Base-by-base conservation (phyloP, 2,329 filamentous ascomycete genomes). In the Madurella mycetomatis region DNA sequence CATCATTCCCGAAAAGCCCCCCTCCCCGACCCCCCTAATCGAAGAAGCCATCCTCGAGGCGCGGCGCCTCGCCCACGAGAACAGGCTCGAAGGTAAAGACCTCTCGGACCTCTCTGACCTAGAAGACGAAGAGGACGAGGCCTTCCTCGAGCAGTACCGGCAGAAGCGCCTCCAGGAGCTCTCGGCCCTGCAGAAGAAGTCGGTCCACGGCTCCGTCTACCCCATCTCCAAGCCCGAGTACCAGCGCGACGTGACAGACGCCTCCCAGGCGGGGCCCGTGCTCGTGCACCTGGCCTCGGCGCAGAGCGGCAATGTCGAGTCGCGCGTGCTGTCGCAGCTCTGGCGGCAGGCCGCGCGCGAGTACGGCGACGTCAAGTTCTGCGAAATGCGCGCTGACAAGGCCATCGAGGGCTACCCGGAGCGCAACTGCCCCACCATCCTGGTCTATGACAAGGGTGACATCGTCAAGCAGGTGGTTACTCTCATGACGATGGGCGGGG, bases 331-430 rank as follows among this genome's bases (percentile, higher is more conserved):
- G 63, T 85, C 86, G 1, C 88, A 95, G 67, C 77, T 96, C 17
- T 99, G 92, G 92, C 80, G 86, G 37, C 84, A 91, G 66, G 80
- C 94, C 41, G 92, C 94, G 1, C 74, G 73, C 56, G 90, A 92
- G 66, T 99, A 91, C 67, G 90, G 91, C 17, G 92, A 99, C 61
- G 77, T 99, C 70, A 99, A 99, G 73, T 99, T 99, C 72, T 97
- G 92, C 70, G 90, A 97, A 74, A 97, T 99, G 63, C 83, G 86
- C 63, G 94, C 86, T 7, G 86, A 90, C 67, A 84, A 96, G 74
- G 96, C 94, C 54, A 96, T 99, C 63, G 94, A 97, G 70, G 90
- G 90, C 41, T 99, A 99, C 70, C 94, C 94, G 1, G 94, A 97
- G 65, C 81, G 82, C 54, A 99, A 99, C 70, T 96, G 91, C 54